These are phyloP conservation scores for Dactylonectria estremocensis DNA, from an alignment of 2,329 filamentous ascomycete species.

Conservation along the genomic window DNA sequence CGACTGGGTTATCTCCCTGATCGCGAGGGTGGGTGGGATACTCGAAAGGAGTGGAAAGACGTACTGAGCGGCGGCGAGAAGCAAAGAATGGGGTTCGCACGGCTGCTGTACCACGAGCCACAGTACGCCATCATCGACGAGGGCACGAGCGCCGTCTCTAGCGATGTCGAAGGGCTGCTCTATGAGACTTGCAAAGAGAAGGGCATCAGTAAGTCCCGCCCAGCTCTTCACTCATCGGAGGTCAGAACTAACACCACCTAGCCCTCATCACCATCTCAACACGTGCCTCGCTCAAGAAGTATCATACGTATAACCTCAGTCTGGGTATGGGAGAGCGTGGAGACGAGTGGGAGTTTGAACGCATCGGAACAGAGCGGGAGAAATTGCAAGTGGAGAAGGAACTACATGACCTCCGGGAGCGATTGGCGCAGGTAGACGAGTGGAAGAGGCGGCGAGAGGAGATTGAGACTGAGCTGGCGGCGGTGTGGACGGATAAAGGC, in stretches of 20 bases:
- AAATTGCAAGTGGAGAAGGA: constrained; percentile 95
- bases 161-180: constrained; percentile 92
- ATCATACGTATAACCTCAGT: constrained; percentile 92
- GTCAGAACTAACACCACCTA: constrained; percentile 54
- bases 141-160: constrained; percentile 93
- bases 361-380: constrained; percentile 93
- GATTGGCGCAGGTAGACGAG: constrained; percentile 84
- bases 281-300: constrained; percentile 93
- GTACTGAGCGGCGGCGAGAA: constrained; percentile 98
- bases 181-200: constrained; percentile 95
- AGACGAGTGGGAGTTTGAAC: constrained; percentile 93
- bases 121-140: constrained; percentile 96
- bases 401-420: constrained; percentile 85
- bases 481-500: constrained; percentile 71
- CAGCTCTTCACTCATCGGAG: neutral
- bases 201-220: constrained; percentile 83
- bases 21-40: constrained; percentile 96
- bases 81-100: constrained; percentile 92
- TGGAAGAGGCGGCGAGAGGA: constrained; percentile 85
- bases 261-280: constrained; percentile 96
- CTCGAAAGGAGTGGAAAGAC: constrained; percentile 98
- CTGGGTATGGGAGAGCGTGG: constrained; percentile 85
- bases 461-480: constrained; percentile 85
- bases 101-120: constrained; percentile 94
- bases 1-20: constrained; percentile 90